These are phyloP conservation scores for Myxozyma neotropica DNA, from an alignment of 805 yeast species.

Conservation along the genomic window DNA sequence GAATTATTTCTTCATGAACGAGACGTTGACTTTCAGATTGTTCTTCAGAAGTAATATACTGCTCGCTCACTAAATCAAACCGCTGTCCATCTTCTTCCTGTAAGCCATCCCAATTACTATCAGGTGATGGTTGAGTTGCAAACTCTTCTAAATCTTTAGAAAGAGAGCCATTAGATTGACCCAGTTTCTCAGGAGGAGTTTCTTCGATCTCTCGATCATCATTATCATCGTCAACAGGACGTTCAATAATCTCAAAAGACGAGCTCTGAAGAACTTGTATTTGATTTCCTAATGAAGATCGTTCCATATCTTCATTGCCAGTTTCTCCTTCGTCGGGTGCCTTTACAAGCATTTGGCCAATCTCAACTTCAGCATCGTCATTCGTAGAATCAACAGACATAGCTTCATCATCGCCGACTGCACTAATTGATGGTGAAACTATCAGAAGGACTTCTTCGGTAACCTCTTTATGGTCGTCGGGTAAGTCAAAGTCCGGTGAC, in stretches of 20 bases:
- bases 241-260: not conserved
- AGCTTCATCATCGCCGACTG: no score
- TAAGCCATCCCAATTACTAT: no score
- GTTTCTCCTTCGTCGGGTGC: not conserved
- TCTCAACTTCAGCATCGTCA: not conserved
- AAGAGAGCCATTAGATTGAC: not conserved
- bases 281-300: not conserved
- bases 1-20: not conserved
- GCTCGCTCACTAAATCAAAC: not conserved
- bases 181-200: not conserved
- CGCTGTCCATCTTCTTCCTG: no score
- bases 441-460: no score
- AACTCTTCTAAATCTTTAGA: not conserved
- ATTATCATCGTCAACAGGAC: not conserved
- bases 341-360: not conserved
- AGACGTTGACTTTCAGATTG: no score
- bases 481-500: not conserved
- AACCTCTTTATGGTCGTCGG: not conserved
- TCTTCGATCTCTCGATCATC: not conserved
- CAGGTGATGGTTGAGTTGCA: not conserved
- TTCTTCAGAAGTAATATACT: no score
- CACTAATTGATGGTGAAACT: no score
- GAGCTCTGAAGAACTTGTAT: not conserved
- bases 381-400: no score
- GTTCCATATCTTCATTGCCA: no score